Conservation (phyloP, 2,329 filamentous ascomycete species). For the Raffaelea ambrosiae region DNA sequence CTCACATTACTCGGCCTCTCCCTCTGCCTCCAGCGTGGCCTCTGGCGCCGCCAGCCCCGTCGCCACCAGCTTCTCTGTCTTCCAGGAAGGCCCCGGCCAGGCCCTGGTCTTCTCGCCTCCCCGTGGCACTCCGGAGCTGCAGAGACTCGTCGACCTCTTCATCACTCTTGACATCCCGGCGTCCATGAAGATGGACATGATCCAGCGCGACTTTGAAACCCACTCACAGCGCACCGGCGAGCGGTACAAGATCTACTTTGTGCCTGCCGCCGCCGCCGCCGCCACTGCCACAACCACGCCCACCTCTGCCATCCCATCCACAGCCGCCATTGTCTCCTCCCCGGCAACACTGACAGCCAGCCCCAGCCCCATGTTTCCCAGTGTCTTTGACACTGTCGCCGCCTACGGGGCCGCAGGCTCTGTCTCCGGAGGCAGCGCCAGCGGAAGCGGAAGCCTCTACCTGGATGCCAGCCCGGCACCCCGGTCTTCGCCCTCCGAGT, state of each 20-base stretch:
- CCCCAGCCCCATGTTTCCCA: conserved; percentile 32
- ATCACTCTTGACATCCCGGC: conserved; percentile 33
- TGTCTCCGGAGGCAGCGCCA: background rate
- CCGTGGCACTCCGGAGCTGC: conserved; percentile 52
- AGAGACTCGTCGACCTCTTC: conserved; percentile 50
- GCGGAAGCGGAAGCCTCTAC: conserved; percentile 4
- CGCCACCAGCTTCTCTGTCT: conserved; percentile 43
- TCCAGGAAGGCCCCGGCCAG: conserved; percentile 47
- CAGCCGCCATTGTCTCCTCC: too few relatives aligned
- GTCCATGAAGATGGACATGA: conserved; percentile 33
- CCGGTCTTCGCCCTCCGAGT: conserved; percentile 13
- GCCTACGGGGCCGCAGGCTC: background rate
- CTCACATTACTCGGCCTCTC: conserved; percentile 7
- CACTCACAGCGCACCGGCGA: conserved; percentile 41
- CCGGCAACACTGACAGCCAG: conserved; percentile 34
- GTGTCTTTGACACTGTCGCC: conserved; percentile 22
- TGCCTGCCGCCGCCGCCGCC: conserved; percentile 15
- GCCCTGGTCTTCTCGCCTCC: conserved; percentile 58
- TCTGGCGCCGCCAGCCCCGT: background rate
- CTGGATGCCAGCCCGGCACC: conserved; percentile 6
- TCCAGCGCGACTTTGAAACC: conserved; percentile 14
- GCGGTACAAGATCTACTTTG: conserved; percentile 52
- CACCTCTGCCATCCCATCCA: too few relatives aligned
- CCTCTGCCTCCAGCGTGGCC: conserved; percentile 5
- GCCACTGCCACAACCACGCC: conserved; percentile 12